phyloP scores from a whole-genome alignment of 345 rosid species.

The Eucalyptus decipiens region DNA sequence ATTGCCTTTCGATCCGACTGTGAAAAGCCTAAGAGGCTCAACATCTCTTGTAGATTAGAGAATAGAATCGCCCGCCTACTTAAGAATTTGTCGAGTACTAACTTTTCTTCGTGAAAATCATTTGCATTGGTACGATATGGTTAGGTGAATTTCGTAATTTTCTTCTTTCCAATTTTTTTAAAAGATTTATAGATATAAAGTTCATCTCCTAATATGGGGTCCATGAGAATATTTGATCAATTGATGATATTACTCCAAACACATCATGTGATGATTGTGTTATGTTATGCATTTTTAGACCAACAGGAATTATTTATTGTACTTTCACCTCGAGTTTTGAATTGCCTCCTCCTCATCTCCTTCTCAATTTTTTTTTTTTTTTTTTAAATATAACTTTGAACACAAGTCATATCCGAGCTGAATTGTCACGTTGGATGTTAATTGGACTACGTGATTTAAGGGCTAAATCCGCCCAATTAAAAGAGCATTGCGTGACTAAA shows the following conservation, averaged over 20 bases:
- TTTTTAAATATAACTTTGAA: too few relatives aligned
- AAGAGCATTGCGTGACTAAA: background rate
- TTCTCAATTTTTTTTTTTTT: background rate
- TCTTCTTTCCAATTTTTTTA: background rate
- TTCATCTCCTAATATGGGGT: background rate
- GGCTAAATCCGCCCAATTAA: background rate
- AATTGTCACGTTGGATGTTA: background rate
- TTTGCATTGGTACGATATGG: background rate
- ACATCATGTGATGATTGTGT: background rate
- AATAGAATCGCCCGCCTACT: accelerated
- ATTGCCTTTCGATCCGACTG: background rate
- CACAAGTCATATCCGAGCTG: too few relatives aligned
- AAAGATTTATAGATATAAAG: background rate
- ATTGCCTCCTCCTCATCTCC: background rate
- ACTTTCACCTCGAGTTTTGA: background rate
- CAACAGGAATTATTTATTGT: accelerated
- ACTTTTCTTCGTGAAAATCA: background rate
- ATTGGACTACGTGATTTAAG: accelerated
- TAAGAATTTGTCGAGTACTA: background rate
- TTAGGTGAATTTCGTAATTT: background rate
- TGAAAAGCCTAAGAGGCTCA: background rate
- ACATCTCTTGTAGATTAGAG: accelerated
- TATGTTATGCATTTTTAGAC: background rate
- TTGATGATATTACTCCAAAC: background rate
- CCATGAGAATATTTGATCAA: accelerated